Base-by-base conservation (phyloP, 1,284 basidiomycete genomes). In the Cryptococcus sp. region DNA sequence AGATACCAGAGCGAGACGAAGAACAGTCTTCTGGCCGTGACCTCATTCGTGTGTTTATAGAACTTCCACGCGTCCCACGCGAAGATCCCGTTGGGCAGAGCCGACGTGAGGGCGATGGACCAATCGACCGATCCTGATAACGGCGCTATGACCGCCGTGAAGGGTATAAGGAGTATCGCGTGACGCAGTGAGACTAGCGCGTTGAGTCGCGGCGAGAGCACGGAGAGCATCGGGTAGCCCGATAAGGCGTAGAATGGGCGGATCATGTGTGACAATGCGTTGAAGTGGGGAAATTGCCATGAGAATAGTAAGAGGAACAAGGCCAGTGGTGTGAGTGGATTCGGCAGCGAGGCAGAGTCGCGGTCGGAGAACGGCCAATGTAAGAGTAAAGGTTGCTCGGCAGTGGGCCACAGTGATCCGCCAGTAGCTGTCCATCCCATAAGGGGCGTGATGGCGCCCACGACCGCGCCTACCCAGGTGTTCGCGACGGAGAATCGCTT, bases 261-360 rank as follows among this genome's bases (percentile, higher is more conserved):
- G 15, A 96, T 85, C 50, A 93, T 83, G 78, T 97, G 86, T 3
- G 93, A 87, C n/a, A 99, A 83, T 1, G 92, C 81, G 79, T 96
- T 98, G 81, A 99, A 99, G 78, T 99, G 96, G 19, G 96, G 95
- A 78, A 99, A 99, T 75, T 99, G 96, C 96, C 96, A 99, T 58
- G 89, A 90, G 80, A 88, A 99, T 15, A 98, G 84, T 52, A 97
- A 78, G 73, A 86, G 81, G 78, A 89, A 91, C 3, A 97, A 81
- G 2, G 87, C 85, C 55, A 89, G 78, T 0, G 90, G 86, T 0
- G 88, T 85, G 43, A 94, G 84, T 1, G 90, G 87, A 71, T 90
- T 92, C 70, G 77, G 75, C 5, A 65, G 54, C 39, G 63, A 47
- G 19, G 65, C 27, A 50, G 50, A n/a, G 35, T 60, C 58, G 8